phyloP scores from a whole-genome alignment of 352 stramenopile species.

The Thraustochytrium sp. region DNA sequence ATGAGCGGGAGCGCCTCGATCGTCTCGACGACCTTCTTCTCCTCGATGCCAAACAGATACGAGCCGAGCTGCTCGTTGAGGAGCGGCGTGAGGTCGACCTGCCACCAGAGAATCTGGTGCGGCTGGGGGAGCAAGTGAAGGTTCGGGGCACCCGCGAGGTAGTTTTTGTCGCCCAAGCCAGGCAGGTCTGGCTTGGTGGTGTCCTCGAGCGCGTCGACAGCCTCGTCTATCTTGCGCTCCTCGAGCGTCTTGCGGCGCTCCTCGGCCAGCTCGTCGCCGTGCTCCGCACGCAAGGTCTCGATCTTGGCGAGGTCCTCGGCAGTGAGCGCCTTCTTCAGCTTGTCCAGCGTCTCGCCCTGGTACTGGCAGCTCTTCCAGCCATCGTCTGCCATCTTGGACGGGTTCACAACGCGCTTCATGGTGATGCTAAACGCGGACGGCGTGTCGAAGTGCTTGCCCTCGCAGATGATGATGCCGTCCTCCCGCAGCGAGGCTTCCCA shows the following conservation, averaged over 20 bases:
- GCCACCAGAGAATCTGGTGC: slow-evolving; percentile 45
- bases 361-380: slow-evolving; percentile 43
- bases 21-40: background rate
- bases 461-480: slow-evolving; percentile 24
- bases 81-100: slow-evolving; percentile 36
- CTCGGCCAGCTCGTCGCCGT: background rate
- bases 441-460: slow-evolving; percentile 24
- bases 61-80: slow-evolving; percentile 39
- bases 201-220: background rate
- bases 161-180: slow-evolving; percentile 30
- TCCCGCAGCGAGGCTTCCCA: background rate
- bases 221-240: background rate
- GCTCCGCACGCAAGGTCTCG: background rate
- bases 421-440: slow-evolving; percentile 41
- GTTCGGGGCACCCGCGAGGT: slow-evolving; percentile 30
- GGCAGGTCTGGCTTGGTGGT: background rate
- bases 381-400: slow-evolving; percentile 42
- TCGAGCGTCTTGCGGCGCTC: background rate
- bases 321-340: background rate
- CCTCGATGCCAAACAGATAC: slow-evolving; percentile 43
- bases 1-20: slow-evolving; percentile 36
- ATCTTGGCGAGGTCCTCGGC: slow-evolving; percentile 18
- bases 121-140: slow-evolving; percentile 35
- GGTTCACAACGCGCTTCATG: slow-evolving; percentile 38
- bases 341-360: slow-evolving; percentile 18